These are phyloP conservation scores for Canna indica DNA, from an alignment of 176 grass and related monocot genomes.

Conservation along the genomic window DNA sequence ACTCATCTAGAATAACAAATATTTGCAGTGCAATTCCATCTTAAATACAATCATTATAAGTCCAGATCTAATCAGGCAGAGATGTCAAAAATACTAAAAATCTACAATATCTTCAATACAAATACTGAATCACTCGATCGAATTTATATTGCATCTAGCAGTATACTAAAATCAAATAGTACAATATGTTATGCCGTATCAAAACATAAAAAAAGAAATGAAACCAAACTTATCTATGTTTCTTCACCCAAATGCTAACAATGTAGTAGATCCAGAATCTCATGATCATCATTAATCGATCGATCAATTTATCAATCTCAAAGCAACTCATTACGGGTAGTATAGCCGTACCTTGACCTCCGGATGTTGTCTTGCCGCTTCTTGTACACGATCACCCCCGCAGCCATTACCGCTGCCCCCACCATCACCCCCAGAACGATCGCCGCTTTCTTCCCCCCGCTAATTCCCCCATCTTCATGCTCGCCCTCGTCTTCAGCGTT, in stretches of 20 bases:
- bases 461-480: conserved; percentile 18
- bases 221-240: neutral
- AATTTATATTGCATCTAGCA: too few species aligned
- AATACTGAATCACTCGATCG: too few species aligned
- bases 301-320: conserved; percentile 15
- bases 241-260: neutral
- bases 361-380: conserved; percentile 73
- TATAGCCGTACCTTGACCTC: conserved; percentile 60
- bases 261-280: neutral
- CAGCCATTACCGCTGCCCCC: conserved; percentile 40
- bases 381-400: conserved; percentile 39
- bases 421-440: conserved; percentile 42
- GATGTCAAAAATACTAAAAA: too few species aligned
- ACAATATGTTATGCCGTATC: too few species aligned
- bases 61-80: too few species aligned
- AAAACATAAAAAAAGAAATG: neutral
- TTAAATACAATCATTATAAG: too few species aligned
- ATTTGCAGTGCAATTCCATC: too few species aligned
- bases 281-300: neutral
- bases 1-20: too few species aligned
- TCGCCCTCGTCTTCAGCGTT: neutral
- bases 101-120: too few species aligned
- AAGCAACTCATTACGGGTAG: conserved; percentile 47
- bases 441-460: conserved; percentile 42
- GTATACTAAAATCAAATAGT: too few species aligned